Evolutionary conservation across 2,329 filamentous ascomycete species (phyloP).

Genomic region (Cytospora piceae): DNA sequence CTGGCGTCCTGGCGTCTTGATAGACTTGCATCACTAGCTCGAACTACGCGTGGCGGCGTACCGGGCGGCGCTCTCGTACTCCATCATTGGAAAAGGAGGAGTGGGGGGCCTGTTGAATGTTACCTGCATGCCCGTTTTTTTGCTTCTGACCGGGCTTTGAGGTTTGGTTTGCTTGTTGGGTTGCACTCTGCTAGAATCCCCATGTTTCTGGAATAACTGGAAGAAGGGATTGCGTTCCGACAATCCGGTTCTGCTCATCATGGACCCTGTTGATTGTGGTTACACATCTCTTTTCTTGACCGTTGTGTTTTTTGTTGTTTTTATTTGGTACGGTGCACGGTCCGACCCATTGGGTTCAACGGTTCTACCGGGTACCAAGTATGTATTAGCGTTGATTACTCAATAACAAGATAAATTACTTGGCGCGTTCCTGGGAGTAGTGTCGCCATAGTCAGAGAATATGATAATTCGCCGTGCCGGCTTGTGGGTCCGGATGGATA

Average conservation of each 20-base stretch:
- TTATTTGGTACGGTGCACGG: neutral
- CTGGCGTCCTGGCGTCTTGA: neutral
- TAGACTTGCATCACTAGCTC: slow-evolving; percentile 23
- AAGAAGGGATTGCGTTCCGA: neutral
- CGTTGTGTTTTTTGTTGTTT: neutral
- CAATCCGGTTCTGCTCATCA: neutral
- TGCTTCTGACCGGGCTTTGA: neutral
- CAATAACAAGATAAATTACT: neutral
- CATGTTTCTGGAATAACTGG: neutral
- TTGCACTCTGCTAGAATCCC: neutral
- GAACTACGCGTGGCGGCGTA: slow-evolving; percentile 1
- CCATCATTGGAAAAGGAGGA: neutral
- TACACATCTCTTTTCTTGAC: neutral
- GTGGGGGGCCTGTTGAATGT: neutral
- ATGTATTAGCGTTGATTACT: slow-evolving; percentile 2
- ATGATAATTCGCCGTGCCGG: slow-evolving; percentile 18
- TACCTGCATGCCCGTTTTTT: neutral
- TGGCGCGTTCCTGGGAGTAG: slow-evolving; percentile 17
- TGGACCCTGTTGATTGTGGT: neutral
- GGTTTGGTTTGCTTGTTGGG: neutral
- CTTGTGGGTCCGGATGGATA: slow-evolving; percentile 11
- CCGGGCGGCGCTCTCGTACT: neutral
- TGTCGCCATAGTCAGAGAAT: neutral
- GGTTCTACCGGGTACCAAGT: neutral
- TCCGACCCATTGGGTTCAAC: neutral